Conservation (phyloP, 768 basidiomycete genomes). For the Tylopilus vinaceipallidus region DNA sequence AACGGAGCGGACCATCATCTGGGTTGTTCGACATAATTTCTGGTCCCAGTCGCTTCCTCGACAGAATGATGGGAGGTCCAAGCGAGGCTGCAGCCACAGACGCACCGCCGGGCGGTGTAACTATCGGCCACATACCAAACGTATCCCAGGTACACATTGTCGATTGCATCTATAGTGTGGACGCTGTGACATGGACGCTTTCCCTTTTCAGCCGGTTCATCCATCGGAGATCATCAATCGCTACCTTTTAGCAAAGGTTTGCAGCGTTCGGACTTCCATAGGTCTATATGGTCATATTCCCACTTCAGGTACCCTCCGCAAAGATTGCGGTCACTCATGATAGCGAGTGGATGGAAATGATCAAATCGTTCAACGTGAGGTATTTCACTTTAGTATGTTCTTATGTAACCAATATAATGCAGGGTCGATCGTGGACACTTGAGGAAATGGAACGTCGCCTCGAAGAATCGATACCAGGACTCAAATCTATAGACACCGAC, state of each 20-base stretch:
- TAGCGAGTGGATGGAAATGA: neutral
- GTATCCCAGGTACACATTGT: neutral
- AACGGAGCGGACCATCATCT: too few relatives aligned
- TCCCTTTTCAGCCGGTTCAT: neutral
- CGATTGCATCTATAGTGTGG: too few relatives aligned
- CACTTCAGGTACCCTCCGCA: neutral
- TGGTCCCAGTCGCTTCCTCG: neutral
- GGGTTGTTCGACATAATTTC: neutral
- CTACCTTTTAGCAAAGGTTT: too few relatives aligned
- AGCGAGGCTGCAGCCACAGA: neutral
- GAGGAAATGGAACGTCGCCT: neutral
- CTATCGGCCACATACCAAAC: neutral
- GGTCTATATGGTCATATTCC: neutral
- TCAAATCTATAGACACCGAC: neutral
- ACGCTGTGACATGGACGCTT: too few relatives aligned
- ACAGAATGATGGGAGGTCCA: too few relatives aligned
- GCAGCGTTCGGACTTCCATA: neutral
- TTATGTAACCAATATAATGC: neutral
- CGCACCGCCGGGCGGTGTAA: neutral
- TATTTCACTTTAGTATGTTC: neutral
- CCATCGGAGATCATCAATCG: too few relatives aligned
- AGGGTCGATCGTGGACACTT: neutral
- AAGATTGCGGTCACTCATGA: neutral
- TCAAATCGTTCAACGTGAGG: neutral
- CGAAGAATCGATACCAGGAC: neutral